Base-by-base conservation (phyloP, 2,329 filamentous ascomycete genomes). In the Tolypocladium sp. region DNA sequence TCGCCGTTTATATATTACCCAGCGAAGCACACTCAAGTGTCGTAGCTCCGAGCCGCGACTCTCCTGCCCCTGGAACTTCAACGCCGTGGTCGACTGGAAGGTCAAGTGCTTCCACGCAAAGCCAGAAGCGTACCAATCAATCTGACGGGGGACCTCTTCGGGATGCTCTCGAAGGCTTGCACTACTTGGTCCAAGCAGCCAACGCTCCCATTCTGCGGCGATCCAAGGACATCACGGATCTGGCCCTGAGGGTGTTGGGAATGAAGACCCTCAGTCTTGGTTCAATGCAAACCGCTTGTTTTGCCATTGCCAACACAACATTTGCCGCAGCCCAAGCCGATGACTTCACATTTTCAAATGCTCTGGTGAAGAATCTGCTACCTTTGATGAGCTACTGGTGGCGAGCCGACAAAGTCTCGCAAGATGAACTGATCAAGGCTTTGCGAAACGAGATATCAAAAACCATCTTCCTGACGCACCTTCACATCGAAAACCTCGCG, bases 391-490 rank as follows among this genome's bases (percentile, higher is more conserved):
- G 82, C 58, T 81, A 84, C 56, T 85, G 91, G 75, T 99, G 93
- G 92, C 79, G 86, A 63, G 81, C 83, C n/a, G 90, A 89, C 64
- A 82, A 83, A 53, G 73, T 81, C 33, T 80, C 82, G 17, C 80
- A 85, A 65, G 80, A 85, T 63, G 81, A 84, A 66, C 79, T 83
- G 66, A 79, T 84, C 63, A 84, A 81, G 62, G 79, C 79, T 2
- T 72, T 94, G 56, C 86, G 88, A 64, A 89, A 93, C 63, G 91
- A 92, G 70, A 88, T 96, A 70, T 78, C 95, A 40, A 86, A 86
- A 64, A 84, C 85, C 1, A 76, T 96, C 35, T 85, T 89, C 62
- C 77, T 84, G n/a, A 78, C 86, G 38, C 81, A 85, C 63, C 74
- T 87, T 10, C 84, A 88, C 63, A 75, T 90, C 53, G 79, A 89